Conservation (phyloP, 257 asterid species). For the Solanum rostratum region DNA sequence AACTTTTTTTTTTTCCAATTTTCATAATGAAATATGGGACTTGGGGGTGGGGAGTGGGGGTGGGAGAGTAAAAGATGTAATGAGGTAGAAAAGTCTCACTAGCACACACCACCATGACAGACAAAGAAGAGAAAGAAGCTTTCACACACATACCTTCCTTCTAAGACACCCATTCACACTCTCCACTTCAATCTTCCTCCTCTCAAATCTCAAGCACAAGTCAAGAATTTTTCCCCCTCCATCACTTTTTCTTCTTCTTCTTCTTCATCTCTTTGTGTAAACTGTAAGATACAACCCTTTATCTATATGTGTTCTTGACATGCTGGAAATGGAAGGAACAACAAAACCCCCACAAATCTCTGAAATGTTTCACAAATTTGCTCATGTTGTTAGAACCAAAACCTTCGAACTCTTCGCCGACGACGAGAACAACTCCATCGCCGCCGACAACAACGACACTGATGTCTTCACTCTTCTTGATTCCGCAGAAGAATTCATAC, state of each 20-base stretch:
- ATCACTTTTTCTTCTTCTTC: too few species aligned
- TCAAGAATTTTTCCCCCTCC: constrained; percentile 3
- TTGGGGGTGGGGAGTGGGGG: background rate
- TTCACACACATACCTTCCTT: constrained; percentile 65
- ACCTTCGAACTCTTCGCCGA: constrained; percentile 84
- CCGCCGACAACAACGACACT: constrained; percentile 14
- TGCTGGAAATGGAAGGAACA: constrained; percentile 60
- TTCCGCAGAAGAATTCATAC: constrained; percentile 80
- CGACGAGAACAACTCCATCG: constrained; percentile 7
- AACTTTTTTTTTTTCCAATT: too few species aligned
- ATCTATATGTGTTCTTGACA: constrained; percentile 11
- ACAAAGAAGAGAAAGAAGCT: background rate
- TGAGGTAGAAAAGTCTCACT: background rate
- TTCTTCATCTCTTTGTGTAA: background rate
- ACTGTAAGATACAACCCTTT: background rate
- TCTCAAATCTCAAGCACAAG: background rate
- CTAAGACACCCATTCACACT: constrained; percentile 40
- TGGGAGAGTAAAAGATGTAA: background rate
- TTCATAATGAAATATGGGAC: too few species aligned
- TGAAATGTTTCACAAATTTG: constrained; percentile 88
- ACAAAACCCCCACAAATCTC: constrained; percentile 62
- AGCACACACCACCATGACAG: background rate
- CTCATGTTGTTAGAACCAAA: constrained; percentile 75
- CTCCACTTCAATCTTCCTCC: background rate
- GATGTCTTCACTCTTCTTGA: constrained; percentile 48